A percentile compares a stretch with the other conserved stretches of the same genome.
phyloP scores from a whole-genome alignment of 2,329 filamentous ascomycete genomes.

The Fusarium avenaceum region DNA sequence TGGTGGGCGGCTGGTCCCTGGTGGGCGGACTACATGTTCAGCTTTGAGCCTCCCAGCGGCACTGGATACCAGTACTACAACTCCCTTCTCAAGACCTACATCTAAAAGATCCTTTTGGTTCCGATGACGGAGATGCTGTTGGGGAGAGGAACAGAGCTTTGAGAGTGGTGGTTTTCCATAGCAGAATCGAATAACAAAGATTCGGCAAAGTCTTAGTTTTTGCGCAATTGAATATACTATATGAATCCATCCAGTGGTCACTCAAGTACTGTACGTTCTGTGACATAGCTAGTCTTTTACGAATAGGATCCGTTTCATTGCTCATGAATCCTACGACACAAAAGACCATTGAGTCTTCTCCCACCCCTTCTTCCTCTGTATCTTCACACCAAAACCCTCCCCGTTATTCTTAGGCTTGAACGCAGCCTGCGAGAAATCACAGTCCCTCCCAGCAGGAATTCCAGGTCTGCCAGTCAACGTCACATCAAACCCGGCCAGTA shows the following conservation, averaged over 20 bases:
- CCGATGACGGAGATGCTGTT: background rate
- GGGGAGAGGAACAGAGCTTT: fast-evolving
- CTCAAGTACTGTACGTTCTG: no score
- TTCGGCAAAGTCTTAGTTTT: no score
- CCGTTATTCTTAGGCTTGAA: slow-evolving; percentile 21
- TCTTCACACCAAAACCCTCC: slow-evolving; percentile 16
- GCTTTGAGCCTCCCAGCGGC: slow-evolving; percentile 63
- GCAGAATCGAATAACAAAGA: background rate
- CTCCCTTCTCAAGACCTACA: slow-evolving; percentile 43
- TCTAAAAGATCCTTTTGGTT: slow-evolving; percentile 6
- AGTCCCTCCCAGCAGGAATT: background rate
- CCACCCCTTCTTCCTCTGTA: slow-evolving; percentile 30
- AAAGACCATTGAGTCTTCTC: slow-evolving; percentile 27
- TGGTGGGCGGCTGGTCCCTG: slow-evolving; percentile 73
- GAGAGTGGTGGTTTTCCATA: fast-evolving
- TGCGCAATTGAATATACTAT: background rate
- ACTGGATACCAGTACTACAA: slow-evolving; percentile 56
- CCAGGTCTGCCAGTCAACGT: background rate
- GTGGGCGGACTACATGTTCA: slow-evolving; percentile 67
- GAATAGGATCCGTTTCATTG: no score
- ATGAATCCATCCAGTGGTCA: fast-evolving
- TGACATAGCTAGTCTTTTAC: no score
- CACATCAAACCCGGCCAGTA: slow-evolving; percentile 33
- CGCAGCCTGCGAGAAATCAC: slow-evolving; percentile 18
- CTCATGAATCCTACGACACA: background rate